Evolutionary conservation across 208 protist genomes (phyloP).

Genomic region (Crithidia sp.): DNA sequence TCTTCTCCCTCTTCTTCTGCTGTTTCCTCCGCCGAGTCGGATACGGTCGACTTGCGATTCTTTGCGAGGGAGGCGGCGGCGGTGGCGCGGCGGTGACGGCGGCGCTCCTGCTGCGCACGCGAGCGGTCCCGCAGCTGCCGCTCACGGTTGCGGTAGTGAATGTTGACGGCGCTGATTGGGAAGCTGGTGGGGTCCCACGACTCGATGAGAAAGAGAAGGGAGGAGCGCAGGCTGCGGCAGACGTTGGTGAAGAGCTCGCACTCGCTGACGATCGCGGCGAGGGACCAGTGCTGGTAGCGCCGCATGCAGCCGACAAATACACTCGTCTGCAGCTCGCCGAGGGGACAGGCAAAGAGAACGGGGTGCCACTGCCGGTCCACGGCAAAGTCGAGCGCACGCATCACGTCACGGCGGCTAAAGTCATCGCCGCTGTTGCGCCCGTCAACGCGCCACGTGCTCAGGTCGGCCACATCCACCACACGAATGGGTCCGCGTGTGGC

Average conservation of each 20-base stretch:
- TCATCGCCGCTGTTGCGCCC: constrained; percentile 58
- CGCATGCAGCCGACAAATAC: constrained; percentile 88
- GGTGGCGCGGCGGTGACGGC: constrained; percentile 4
- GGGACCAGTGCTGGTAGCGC: constrained; percentile 80
- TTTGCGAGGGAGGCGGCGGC: constrained; percentile 1
- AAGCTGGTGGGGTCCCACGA: constrained; percentile 61
- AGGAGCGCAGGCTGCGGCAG: constrained; percentile 44
- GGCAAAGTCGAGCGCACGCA: constrained; percentile 78
- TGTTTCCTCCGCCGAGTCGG: constrained; percentile 1
- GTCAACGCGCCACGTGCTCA: constrained; percentile 71
- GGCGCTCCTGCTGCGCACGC: constrained; percentile 27
- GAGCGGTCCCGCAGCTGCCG: constrained; percentile 24
- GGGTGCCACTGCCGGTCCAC: constrained; percentile 86
- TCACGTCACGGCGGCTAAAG: constrained; percentile 74
- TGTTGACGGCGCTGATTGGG: constrained; percentile 54
- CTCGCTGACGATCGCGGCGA: constrained; percentile 80
- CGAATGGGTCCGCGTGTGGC: constrained; percentile 40
- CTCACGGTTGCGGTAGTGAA: constrained; percentile 34
- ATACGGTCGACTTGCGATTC: not conserved
- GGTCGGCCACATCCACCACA: constrained; percentile 60
- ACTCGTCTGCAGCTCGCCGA: constrained; percentile 88
- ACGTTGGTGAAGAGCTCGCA: constrained; percentile 80
- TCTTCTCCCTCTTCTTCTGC: constrained; percentile 2
- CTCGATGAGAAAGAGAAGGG: constrained; percentile 72
- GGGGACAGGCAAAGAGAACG: constrained; percentile 88